Evolutionary conservation across 306 rosid species (phyloP).

Genomic region (Trichosanthes truncata): DNA sequence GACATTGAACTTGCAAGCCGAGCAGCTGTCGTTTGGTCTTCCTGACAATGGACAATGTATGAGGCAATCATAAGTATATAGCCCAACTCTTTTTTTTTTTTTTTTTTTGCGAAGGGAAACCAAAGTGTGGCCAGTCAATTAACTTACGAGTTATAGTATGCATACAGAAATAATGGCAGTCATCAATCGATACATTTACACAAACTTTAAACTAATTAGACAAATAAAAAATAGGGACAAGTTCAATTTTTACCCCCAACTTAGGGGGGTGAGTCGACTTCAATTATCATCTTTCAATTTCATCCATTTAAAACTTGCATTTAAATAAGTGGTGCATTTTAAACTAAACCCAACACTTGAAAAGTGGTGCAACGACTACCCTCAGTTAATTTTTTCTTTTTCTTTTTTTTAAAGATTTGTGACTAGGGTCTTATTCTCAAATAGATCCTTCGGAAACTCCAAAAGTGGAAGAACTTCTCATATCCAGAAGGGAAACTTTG

Average conservation of each 20-base stretch:
- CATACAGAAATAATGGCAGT: background rate
- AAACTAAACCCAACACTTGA: background rate
- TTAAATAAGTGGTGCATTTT: background rate
- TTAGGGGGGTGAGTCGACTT: background rate
- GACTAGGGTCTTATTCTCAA: background rate
- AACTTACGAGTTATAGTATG: background rate
- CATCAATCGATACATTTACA: background rate
- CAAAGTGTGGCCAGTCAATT: background rate
- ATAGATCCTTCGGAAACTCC: background rate
- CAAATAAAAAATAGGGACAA: background rate
- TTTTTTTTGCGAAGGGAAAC: too few relatives aligned
- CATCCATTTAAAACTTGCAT: background rate
- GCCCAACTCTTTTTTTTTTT: background rate
- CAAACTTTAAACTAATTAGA: background rate
- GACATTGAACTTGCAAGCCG: conserved; percentile 76
- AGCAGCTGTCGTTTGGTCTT: conserved; percentile 82
- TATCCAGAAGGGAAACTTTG: background rate
- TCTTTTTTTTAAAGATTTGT: background rate
- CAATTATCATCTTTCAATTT: background rate
- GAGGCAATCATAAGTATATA: background rate
- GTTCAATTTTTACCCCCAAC: background rate
- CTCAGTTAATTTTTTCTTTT: too few relatives aligned
- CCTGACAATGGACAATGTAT: conserved; percentile 38
- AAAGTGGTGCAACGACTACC: background rate
- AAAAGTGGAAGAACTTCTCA: background rate